Base-by-base conservation (phyloP, 257 asterid species). In the Solanum bulbocastanum region DNA sequence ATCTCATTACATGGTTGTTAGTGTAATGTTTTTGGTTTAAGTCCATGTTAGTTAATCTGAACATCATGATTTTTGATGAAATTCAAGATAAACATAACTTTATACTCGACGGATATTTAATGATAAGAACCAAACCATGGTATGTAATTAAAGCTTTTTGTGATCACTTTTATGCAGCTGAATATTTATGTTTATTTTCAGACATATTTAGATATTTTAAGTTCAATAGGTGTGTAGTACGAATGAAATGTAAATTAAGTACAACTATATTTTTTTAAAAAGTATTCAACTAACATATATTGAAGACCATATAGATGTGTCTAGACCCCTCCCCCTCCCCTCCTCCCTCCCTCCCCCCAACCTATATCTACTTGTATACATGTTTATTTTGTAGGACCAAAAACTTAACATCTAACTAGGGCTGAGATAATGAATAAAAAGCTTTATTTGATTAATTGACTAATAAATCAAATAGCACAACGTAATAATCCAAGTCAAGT, bases 401-500 rank as follows among this genome's bases (percentile, higher is more conserved):
- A 44, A 79, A 44, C n/a, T 40, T 42, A 79, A 44, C 39, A 78
- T 44, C 85, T 79, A 25, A 14, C 15, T 27, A 78, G 13, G 13
- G 33, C 3, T 2, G 10, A 44, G 8, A 78, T 78, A 44, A 79
- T 79, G 36, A 79, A 44, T 8, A 44, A 25, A 14, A 79, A 44
- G 39, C 16, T 44, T 79, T 79, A 5, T 49, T 79, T 44, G 85
- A 44, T 79, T 42, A 27, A 79, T 16, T 79, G 85, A 79, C 39
- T 68, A 79, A 25, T 44, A 44, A 79, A 44, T 27, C 27, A 46
- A 46, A 79, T 44, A 46, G 66, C 66, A 79, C 23, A 44, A 18
- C 66, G 65, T 81, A 46, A 81, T 81, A 81, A 81, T 27, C 30
- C 65, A 27, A 81, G 40, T 81, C 85, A 81, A 81, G 40, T 46